Percentiles rank a stretch among this genome's conserved stretches.
These are phyloP conservation scores for Neofusicoccum laricinum DNA, from an alignment of 2,329 filamentous ascomycete species.

Conservation along the genomic window DNA sequence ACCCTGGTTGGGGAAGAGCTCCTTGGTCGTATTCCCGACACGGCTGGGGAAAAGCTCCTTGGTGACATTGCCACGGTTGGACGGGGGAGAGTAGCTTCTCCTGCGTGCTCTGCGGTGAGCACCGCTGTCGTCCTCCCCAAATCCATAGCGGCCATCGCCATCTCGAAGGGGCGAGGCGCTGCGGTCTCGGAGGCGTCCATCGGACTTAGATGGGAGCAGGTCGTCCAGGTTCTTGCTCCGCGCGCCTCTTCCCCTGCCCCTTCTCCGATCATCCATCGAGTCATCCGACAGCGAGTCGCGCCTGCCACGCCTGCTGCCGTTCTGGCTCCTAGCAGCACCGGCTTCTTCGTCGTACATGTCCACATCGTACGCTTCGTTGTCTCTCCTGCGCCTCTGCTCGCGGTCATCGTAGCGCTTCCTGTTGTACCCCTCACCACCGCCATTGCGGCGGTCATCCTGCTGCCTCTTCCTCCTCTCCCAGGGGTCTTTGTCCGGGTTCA, in stretches of 20 bases:
- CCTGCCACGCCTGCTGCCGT: conserved; percentile 22
- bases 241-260: conserved; percentile 20
- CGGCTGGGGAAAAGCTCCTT: conserved; percentile 46
- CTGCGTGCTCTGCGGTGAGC: conserved; percentile 41
- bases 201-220: conserved; percentile 25
- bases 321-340: conserved; percentile 21
- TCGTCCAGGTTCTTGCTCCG: conserved; percentile 27
- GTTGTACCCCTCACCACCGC: conserved; percentile 38
- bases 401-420: conserved; percentile 45
- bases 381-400: conserved; percentile 38
- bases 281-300: conserved; percentile 21
- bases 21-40: conserved; percentile 49
- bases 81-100: conserved; percentile 40
- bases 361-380: conserved; percentile 64
- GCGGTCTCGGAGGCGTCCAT: conserved; percentile 54
- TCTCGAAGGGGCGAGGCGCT: conserved; percentile 54
- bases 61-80: conserved; percentile 22
- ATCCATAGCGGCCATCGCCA: conserved; percentile 48
- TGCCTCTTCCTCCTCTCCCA: conserved; percentile 55
- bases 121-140: conserved; percentile 47
- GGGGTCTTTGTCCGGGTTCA: conserved; percentile 86
- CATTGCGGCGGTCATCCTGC: conserved; percentile 21
- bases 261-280: conserved; percentile 23
- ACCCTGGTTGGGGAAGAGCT: conserved; percentile 52
- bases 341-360: conserved; percentile 77